Base-by-base conservation (phyloP, 345 rosid species). In the Salix koriyanagi region DNA sequence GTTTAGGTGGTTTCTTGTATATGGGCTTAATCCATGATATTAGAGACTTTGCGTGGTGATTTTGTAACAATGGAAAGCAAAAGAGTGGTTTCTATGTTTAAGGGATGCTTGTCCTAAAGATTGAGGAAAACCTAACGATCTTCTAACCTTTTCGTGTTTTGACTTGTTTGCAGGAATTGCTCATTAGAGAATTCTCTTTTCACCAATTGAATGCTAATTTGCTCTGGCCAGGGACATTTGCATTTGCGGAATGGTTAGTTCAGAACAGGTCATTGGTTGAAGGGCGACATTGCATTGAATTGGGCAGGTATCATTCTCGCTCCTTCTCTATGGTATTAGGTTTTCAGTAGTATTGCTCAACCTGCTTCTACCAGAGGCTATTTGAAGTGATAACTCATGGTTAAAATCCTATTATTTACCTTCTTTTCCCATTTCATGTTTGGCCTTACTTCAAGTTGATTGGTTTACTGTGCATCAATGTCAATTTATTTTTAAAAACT, bases 191-290 rank as follows among this genome's bases (percentile, higher is more conserved):
- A 77, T 96, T 93, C 76, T 89, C 94, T 5, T 96, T 96, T 76
- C 99, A 96, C 68, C 90, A 89, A 83, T 81, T 92, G 79, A 96
- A 96, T 90, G 99, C 98, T 76, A 96, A 96, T 86, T 88, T 96
- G 82, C 96, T 93, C 10, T 96, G 99, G 99, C 99, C 99, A 0
- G 98, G 99, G 79, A 83, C 98, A 6, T 96, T 96, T 78, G 75
- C 92, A 70, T 96, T 96, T 83, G 92, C 97, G 3, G 95, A 93
- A 82, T 93, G 99, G 99, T 83, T 96, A 80, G 79, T 88, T 74
- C 79, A 85, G 69, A 83, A 92, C 73, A 75, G 64, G n/a, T 70
- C 90, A 9, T 81, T 76, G 64, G 67, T 96, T 36, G 77, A 84
- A 76, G 89, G 87, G 36, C 88, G 97, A 6, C 88, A 87, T 8